Evolutionary conservation across 768 basidiomycete genomes (phyloP).

Genomic region (Naganishia kalamii): DNA sequence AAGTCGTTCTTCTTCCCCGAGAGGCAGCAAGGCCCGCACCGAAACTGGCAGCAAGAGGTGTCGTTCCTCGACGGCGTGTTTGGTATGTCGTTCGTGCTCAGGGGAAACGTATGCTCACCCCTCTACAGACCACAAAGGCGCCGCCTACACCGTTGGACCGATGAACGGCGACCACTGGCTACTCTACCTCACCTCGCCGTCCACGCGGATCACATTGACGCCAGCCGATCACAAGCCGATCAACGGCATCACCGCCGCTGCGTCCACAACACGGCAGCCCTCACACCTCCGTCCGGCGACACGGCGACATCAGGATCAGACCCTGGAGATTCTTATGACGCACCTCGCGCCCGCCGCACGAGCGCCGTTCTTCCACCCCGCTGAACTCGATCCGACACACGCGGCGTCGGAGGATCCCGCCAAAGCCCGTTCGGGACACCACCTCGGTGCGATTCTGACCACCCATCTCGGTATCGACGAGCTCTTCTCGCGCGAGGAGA

Average conservation of each 20-base stretch:
- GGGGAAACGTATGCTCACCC: background rate
- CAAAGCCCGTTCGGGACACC: conserved; percentile 48
- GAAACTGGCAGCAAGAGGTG: conserved; percentile 89
- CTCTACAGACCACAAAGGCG: conserved; percentile 50
- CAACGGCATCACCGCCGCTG: conserved; percentile 23
- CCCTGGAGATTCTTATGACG: conserved; percentile 98
- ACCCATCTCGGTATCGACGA: conserved; percentile 67
- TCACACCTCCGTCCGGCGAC: conserved; percentile 24
- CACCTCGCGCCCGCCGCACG: conserved; percentile 71
- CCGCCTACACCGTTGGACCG: conserved; percentile 93
- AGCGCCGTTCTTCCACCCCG: conserved; percentile 64
- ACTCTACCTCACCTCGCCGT: conserved; percentile 66
- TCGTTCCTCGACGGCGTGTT: conserved; percentile 86
- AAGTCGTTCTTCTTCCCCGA: conserved; percentile 99
- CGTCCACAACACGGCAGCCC: conserved; percentile 33
- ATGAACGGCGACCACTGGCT: conserved; percentile 99
- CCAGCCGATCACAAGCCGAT: conserved; percentile 9
- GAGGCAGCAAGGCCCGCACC: conserved; percentile 82
- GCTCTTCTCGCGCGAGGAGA: conserved; percentile 72
- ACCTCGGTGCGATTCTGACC: conserved; percentile 56
- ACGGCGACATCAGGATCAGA: conserved; percentile 62
- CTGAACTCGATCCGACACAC: conserved; percentile 20
- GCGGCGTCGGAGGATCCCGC: background rate
- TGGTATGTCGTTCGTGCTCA: conserved; percentile 47
- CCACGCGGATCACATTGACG: conserved; percentile 20